Base-by-base conservation (phyloP, 2,329 filamentous ascomycete species). In the Diaporthe australafricana region DNA sequence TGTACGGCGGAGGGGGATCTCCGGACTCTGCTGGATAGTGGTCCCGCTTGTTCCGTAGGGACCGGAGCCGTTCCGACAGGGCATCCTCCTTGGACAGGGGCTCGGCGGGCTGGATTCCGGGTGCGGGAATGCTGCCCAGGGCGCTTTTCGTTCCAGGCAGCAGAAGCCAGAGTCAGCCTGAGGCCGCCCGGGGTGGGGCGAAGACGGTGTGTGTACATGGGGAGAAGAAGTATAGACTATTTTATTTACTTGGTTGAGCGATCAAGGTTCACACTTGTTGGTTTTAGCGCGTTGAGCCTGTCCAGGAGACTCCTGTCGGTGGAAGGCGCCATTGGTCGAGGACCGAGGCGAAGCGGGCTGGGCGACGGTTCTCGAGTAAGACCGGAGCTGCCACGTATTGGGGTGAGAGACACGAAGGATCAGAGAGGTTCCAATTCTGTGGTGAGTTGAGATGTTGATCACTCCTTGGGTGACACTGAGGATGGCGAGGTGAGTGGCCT, bases 231-330 rank as follows among this genome's bases (percentile, higher is more conserved):
- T 65, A 32, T 47, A 11, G 40, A 11, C 6, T 67, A 5, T 63
- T n/a, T 48, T 75, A 72, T 79, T 80, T 85, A 87, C 85, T 82
- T 83, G 79, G 81, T 75, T 22, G 82, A 77, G 25, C 76, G 72
- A 25, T 81, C 80, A 63, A 83, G 76, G 38, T 77, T 78, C 67
- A 85, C 75, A 73, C 80, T 78, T 63, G 79, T 81, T 5, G 81
- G 76, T 78, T 85, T 84, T 47, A 90, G 80, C 12, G 88, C 88
- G 66, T 88, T 88, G 38, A 90, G 82, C 38, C 88, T 85, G 70
- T 87, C 85, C 27, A 90, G 80, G 30, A 90, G 80, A 25, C 84
- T 84, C 72, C 81, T 83, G 75, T 89, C 87, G 17, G 55, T 38
- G 16, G 67, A 48, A 35, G 67, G 65, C 27, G 72, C 70, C 72